Conservation (phyloP, 345 rosid species). For the Syzygium aqueum region DNA sequence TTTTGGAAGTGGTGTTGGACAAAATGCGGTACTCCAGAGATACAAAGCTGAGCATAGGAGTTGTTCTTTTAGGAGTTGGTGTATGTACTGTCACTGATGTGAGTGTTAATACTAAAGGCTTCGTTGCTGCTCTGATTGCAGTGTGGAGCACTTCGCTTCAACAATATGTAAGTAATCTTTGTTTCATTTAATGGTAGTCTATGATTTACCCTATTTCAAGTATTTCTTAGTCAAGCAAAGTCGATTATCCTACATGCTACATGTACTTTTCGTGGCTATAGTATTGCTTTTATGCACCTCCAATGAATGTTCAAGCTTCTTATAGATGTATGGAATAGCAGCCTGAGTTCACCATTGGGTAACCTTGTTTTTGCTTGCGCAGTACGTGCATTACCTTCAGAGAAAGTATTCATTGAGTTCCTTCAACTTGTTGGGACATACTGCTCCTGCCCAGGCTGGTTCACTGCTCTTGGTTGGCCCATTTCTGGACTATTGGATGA, state of each 20-base stretch:
- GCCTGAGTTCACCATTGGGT: background rate
- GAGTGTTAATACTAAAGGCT: constrained; percentile 82
- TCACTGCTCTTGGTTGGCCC: constrained; percentile 78
- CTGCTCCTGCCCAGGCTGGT: constrained; percentile 97
- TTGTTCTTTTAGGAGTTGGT: constrained; percentile 92
- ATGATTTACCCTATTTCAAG: background rate
- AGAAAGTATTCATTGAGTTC: constrained; percentile 77
- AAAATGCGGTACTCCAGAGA: constrained; percentile 88
- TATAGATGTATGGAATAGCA: background rate
- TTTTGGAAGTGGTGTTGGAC: constrained; percentile 88
- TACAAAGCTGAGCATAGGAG: constrained; percentile 80
- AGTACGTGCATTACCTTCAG: constrained; percentile 96
- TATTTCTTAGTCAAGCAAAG: background rate
- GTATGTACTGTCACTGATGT: constrained; percentile 96
- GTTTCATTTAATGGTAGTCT: background rate
- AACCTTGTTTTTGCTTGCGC: constrained; percentile 20
- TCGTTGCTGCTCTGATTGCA: constrained; percentile 78
- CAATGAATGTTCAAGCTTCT: background rate
- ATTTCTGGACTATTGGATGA: constrained; percentile 89
- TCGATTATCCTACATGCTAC: background rate
- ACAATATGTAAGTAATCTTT: constrained; percentile 59
- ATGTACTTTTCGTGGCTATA: background rate
- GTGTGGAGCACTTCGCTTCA: constrained; percentile 97
- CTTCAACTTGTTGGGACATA: constrained; percentile 91
- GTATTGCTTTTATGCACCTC: background rate